Conservation (phyloP, 768 basidiomycete genomes). For the Harrya chromipes region DNA sequence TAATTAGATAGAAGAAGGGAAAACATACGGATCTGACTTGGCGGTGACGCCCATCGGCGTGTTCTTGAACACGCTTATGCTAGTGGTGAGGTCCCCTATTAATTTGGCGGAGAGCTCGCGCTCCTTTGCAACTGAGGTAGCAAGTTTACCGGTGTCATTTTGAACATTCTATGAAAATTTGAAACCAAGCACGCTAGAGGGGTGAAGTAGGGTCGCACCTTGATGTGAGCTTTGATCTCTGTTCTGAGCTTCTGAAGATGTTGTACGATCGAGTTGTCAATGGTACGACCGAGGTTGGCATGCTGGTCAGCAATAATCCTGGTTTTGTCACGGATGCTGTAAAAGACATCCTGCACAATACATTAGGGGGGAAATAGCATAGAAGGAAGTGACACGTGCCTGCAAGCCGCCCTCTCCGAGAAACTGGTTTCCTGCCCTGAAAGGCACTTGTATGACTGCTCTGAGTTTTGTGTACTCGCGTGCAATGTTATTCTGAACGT, state of each 20-base stretch:
- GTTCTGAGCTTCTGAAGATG: slow-evolving; percentile 92
- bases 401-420: slow-evolving; percentile 96
- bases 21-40: slow-evolving; percentile 29
- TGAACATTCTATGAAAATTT: slow-evolving; percentile 68
- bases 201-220: slow-evolving; percentile 42
- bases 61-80: slow-evolving; percentile 91
- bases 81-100: slow-evolving; percentile 83
- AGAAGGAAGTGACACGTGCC: slow-evolving; percentile 35
- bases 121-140: slow-evolving; percentile 88
- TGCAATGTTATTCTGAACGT: slow-evolving; percentile 94
- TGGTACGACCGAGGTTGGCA: slow-evolving; percentile 91
- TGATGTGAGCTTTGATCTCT: slow-evolving; percentile 98
- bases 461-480: slow-evolving; percentile 91
- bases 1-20: not conserved
- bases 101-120: slow-evolving; percentile 78
- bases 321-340: slow-evolving; percentile 89
- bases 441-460: slow-evolving; percentile 96
- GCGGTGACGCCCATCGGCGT: slow-evolving; percentile 83
- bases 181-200: not conserved
- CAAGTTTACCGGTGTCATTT: slow-evolving; percentile 93
- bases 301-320: slow-evolving; percentile 93
- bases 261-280: slow-evolving; percentile 96
- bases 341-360: slow-evolving; percentile 75
- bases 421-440: slow-evolving; percentile 94
- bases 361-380: not conserved